Evolutionary conservation across 148 eudicot genomes (phyloP).

Genomic region (Drosera capensis): DNA sequence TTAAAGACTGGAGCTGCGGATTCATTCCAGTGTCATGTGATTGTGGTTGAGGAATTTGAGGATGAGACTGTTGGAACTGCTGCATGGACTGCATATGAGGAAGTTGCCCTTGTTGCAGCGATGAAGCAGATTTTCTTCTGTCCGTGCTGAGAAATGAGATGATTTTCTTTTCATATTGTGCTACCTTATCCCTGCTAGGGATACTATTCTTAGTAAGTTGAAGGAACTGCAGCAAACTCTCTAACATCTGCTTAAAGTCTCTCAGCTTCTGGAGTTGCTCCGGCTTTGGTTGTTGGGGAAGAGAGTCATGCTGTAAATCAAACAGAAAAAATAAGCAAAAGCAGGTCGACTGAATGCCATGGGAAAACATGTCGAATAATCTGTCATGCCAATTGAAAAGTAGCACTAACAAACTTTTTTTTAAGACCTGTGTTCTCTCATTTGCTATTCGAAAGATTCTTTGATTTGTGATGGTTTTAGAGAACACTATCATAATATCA

Average conservation of each 20-base stretch:
- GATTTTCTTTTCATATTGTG: conserved; percentile 68
- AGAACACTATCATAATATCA: no score
- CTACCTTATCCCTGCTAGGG: conserved; percentile 44
- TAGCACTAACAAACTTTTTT: no score
- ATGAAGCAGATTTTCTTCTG: conserved; percentile 46
- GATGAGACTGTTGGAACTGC: conserved; percentile 50
- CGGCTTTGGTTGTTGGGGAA: conserved; percentile 49
- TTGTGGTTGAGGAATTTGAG: conserved; percentile 57
- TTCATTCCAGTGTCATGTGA: conserved; percentile 47
- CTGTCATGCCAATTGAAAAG: no score
- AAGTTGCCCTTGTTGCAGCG: conserved; percentile 59
- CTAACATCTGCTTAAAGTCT: conserved; percentile 58
- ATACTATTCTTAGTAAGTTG: conserved; percentile 40
- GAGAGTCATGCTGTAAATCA: conserved; percentile 53
- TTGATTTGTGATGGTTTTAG: no score
- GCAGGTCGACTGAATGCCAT: neutral
- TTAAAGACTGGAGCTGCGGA: conserved; percentile 43
- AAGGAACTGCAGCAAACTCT: conserved; percentile 35
- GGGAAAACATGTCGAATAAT: neutral
- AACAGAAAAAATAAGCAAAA: conserved; percentile 8
- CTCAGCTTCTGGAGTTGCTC: conserved; percentile 64
- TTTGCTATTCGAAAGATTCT: no score
- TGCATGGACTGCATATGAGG: conserved; percentile 46
- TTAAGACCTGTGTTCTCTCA: no score
- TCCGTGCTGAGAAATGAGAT: conserved; percentile 32